Conservation (phyloP, 2,329 filamentous ascomycete genomes). For the Diaporthe helianthi region DNA sequence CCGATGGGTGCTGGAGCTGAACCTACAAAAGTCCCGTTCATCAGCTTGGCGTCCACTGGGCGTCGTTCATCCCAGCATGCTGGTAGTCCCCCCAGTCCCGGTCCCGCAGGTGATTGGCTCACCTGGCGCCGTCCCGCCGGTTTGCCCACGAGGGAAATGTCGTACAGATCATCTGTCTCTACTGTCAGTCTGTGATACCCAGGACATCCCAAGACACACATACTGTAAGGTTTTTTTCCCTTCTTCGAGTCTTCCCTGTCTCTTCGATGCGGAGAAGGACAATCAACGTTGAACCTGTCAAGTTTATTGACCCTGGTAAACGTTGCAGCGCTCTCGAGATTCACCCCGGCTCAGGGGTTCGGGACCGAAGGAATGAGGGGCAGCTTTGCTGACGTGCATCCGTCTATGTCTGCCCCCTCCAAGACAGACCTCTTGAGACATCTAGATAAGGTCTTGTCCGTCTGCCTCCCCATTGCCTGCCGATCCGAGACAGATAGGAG, state of each 20-base stretch:
- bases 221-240: neutral
- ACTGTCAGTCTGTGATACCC: no score
- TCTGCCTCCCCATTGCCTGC: neutral
- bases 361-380: slow-evolving; percentile 16
- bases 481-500: neutral
- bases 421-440: slow-evolving; percentile 6
- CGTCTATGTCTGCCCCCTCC: neutral
- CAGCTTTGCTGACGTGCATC: slow-evolving; percentile 2
- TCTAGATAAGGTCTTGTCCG: neutral
- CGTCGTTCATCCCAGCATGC: neutral
- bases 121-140: slow-evolving; percentile 1
- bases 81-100: neutral
- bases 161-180: neutral
- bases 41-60: neutral
- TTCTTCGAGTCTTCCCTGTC: neutral
- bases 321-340: neutral
- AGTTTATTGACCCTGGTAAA: neutral
- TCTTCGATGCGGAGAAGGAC: neutral
- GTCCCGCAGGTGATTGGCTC: neutral
- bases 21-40: slow-evolving; percentile 9
- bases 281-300: neutral
- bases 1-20: slow-evolving; percentile 12
- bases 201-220: neutral
- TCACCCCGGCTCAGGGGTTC: neutral
- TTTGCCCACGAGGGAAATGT: slow-evolving; percentile 3